Evolutionary conservation across 2,329 filamentous ascomycete species (phyloP).

Genomic region (Didymella pinodella): DNA sequence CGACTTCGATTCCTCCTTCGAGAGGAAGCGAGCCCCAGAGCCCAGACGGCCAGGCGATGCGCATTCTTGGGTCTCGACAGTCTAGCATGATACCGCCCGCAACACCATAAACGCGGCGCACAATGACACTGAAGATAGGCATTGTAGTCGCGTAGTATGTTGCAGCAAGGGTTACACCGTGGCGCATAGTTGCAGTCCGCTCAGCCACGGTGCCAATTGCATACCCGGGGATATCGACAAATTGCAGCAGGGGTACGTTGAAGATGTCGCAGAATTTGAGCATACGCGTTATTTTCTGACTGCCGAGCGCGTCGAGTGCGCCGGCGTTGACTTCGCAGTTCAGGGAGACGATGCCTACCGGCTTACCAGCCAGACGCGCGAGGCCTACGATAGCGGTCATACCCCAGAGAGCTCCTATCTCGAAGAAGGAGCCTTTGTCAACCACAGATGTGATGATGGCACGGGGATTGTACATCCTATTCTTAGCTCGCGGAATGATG

Average conservation of each 20-base stretch:
- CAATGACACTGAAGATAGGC: conserved; percentile 70
- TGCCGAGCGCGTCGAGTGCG: conserved; percentile 67
- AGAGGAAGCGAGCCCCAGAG: conserved; percentile 69
- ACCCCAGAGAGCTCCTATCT: conserved; percentile 70
- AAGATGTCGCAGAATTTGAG: conserved; percentile 71
- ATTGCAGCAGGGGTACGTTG: conserved; percentile 70
- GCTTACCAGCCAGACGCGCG: conserved; percentile 64
- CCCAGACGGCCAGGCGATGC: conserved; percentile 70
- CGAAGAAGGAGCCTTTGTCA: conserved; percentile 66
- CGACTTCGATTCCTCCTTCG: conserved; percentile 71
- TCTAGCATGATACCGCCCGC: conserved; percentile 71
- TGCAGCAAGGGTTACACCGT: conserved; percentile 67
- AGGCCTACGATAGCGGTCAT: conserved; percentile 68
- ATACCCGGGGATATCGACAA: conserved; percentile 68
- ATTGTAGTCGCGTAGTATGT: conserved; percentile 70
- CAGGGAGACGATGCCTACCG: conserved; percentile 66
- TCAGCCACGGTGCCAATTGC: conserved; percentile 71
- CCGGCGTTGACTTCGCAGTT: conserved; percentile 68
- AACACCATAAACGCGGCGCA: conserved; percentile 68
- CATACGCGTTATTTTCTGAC: conserved; percentile 67
- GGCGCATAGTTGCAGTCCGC: conserved; percentile 69
- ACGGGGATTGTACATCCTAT: conserved; percentile 67
- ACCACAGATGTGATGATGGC: conserved; percentile 66
- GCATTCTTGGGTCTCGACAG: conserved; percentile 66
- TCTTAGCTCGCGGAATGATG: conserved; percentile 65